A percentile compares a stretch with the other conserved stretches of the same genome.
Conservation (phyloP, 2,329 filamentous ascomycete genomes). For the Trichoderma endophyticum region DNA sequence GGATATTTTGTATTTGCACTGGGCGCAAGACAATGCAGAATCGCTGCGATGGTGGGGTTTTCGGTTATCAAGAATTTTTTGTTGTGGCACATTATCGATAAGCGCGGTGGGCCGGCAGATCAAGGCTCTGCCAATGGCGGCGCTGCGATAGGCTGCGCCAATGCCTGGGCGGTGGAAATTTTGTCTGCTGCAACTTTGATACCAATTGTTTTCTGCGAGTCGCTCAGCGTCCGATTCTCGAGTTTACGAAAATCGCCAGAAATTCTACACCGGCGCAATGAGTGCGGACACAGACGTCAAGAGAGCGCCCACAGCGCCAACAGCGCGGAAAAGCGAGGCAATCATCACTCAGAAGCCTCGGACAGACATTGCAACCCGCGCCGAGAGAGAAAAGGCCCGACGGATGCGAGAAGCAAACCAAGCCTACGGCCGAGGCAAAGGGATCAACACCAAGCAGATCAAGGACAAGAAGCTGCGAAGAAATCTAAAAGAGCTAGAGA, state of each 20-base stretch:
- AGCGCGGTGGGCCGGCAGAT: conserved; percentile 14
- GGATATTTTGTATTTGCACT: background rate
- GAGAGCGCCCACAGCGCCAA: conserved; percentile 35
- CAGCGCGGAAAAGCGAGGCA: conserved; percentile 51
- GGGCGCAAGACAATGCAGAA: conserved; percentile 13
- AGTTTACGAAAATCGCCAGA: background rate
- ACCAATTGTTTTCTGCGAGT: background rate
- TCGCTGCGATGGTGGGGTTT: conserved; percentile 34
- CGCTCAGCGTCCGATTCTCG: background rate
- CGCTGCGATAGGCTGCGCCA: conserved; percentile 26
- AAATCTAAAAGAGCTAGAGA: conserved; percentile 75
- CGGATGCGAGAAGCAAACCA: conserved; percentile 63
- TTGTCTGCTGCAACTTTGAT: conserved; percentile 27
- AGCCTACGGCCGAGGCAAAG: conserved; percentile 79
- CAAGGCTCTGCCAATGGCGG: conserved; percentile 25
- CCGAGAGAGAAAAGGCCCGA: conserved; percentile 50
- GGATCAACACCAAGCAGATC: conserved; percentile 68
- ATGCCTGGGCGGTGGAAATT: conserved; percentile 33
- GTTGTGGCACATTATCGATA: conserved; percentile 38
- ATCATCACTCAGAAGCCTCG: conserved; percentile 44
- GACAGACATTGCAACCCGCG: conserved; percentile 50
- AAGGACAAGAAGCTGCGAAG: conserved; percentile 87
- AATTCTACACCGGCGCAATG: conserved; percentile 29
- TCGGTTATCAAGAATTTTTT: conserved; percentile 40
- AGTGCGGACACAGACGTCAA: conserved; percentile 37